These are phyloP conservation scores for Fragaria vesca DNA, from an alignment of 306 rosid species.

Conservation along the genomic window DNA sequence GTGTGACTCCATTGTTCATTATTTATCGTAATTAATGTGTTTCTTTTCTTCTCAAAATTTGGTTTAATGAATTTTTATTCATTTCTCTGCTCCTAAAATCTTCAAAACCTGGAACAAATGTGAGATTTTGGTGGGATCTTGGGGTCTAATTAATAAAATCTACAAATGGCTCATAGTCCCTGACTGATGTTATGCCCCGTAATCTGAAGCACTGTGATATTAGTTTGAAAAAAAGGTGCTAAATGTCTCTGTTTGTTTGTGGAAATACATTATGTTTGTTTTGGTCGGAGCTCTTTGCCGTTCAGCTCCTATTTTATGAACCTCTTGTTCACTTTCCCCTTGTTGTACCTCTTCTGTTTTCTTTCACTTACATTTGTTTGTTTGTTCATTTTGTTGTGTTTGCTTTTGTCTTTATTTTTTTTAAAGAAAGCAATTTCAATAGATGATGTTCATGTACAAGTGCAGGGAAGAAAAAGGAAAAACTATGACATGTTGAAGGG, in stretches of 20 bases:
- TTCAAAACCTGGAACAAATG: not conserved
- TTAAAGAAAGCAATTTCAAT: not conserved
- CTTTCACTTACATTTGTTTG: not conserved
- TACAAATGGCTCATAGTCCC: not conserved
- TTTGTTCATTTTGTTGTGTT: not conserved
- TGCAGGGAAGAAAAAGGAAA: not conserved
- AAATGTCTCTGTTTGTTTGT: not conserved
- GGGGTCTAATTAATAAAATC: not conserved
- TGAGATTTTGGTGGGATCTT: not conserved
- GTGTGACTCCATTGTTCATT: conserved; percentile 56
- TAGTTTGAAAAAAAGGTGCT: not conserved
- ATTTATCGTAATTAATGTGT: conserved; percentile 43
- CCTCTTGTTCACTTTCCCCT: not conserved
- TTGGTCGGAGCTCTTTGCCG: not conserved
- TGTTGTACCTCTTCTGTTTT: not conserved
- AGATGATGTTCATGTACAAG: not conserved
- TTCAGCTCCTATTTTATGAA: not conserved
- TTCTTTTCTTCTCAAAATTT: not conserved
- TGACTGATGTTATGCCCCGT: not conserved
- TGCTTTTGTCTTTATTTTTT: not conserved
- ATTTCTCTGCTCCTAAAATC: conserved; percentile 21
- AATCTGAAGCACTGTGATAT: not conserved
- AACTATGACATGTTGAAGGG: not conserved
- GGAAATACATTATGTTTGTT: not conserved
- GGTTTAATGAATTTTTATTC: conserved; percentile 12